Base-by-base conservation (phyloP, 495 filamentous ascomycete species). In the Neurospora sp. region DNA sequence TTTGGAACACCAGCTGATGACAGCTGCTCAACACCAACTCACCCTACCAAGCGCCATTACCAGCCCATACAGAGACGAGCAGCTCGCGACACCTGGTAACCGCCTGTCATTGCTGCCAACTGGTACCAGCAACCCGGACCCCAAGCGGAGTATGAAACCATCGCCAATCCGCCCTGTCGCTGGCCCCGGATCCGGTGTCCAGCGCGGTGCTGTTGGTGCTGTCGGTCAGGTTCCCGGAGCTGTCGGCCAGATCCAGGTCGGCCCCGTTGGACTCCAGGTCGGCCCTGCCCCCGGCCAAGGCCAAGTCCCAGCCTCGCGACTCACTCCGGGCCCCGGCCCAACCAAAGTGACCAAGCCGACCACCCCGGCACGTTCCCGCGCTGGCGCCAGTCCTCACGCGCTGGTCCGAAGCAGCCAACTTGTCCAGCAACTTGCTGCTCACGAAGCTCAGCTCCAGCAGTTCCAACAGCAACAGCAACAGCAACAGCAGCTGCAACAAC, bases 261-360 rank as follows among this genome's bases (percentile, higher is more conserved):
- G 54, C 54, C 31, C 54, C 54, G 54, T 31, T 17, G 54, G 54
- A 62, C 54, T 62, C 24, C 54, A 62, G 54, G 54, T 31, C 54
- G 54, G 54, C 13, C 5, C 54, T 28, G 21, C 24, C 28, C 36
- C 45, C 37, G 31, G 34, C 43, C 71, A 37, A 21, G 62, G 62
- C 43, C 28, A 72, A 39, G 71, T 62, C 54, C 43, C 37, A 70
- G 80, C 73, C 74, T 81, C 73, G 76, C 79, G 70, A 78, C 77
- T 74, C 70, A 79, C 54, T 54, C 75, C 71, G 74, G 83, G 82
- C 71, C 81, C 83, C 80, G 80, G 83, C 69, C 78, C 82, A 34
- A 81, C 72, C 78, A 84, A 84, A 77, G 80, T 85, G 75, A 79
- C 81, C 72, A 86, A 85, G 77, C 75, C 81, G 76, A 66, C 77